phyloP scores from a whole-genome alignment of 345 rosid genomes.

The Abelmoschus esculentus region DNA sequence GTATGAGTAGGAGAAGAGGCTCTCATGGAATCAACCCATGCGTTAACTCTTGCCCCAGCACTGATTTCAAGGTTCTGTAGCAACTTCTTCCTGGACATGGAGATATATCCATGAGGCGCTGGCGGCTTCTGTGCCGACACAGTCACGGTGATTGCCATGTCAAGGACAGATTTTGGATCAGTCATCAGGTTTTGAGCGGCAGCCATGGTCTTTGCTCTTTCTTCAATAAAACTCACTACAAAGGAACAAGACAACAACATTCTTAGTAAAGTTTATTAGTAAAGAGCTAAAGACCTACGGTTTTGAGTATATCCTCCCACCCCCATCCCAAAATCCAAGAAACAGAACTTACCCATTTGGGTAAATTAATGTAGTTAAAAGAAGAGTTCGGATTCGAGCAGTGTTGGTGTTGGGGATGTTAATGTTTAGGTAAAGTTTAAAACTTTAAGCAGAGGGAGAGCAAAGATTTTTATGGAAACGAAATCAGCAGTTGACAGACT shows the following conservation, averaged over 20 bases:
- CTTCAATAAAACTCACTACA: conserved; percentile 29
- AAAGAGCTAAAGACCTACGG: not conserved
- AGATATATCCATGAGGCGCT: conserved; percentile 38
- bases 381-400: not conserved
- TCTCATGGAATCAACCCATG: conserved; percentile 84
- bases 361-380: not conserved
- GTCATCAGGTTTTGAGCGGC: conserved; percentile 46
- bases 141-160: conserved; percentile 25
- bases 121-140: conserved; percentile 47
- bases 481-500: too few species aligned
- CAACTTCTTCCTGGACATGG: conserved; percentile 36
- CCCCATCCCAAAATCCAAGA: not conserved
- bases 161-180: conserved; percentile 35
- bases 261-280: not conserved
- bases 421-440: not conserved
- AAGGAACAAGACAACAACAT: not conserved
- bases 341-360: conserved; percentile 22
- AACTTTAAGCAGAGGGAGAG: not conserved
- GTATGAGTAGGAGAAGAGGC: conserved; percentile 89
- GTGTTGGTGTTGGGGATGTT: not conserved
- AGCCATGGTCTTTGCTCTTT: conserved; percentile 21
- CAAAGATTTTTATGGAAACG: not conserved
- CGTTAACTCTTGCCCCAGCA: conserved; percentile 47
- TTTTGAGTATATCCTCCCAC: not conserved
- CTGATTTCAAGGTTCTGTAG: conserved; percentile 54